Percentiles rank a stretch among this genome's conserved stretches.
Conservation (phyloP, 176 grass and related monocot genomes). For the Zoysia japonica region DNA sequence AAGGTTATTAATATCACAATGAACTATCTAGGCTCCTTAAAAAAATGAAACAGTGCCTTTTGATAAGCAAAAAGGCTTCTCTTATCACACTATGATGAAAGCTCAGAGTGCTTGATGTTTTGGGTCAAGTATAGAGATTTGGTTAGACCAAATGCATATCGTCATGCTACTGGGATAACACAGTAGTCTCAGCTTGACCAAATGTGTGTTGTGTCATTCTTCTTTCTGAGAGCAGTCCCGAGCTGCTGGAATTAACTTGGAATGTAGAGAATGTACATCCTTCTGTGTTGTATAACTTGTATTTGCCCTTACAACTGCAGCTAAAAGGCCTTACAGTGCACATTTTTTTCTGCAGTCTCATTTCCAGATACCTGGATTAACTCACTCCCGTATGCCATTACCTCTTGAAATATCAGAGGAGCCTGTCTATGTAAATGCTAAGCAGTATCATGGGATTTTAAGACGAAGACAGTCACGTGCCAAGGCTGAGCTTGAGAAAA, state of each 20-base stretch:
- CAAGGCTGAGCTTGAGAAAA: conserved; percentile 91
- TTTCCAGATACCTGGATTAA: conserved; percentile 63
- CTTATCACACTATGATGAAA: background rate
- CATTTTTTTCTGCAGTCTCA: conserved; percentile 53
- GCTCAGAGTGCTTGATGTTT: background rate
- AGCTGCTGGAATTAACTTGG: background rate
- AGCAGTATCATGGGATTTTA: conserved; percentile 94
- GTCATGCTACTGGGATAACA: background rate
- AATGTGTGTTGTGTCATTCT: background rate
- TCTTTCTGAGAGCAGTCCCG: background rate
- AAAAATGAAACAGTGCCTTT: background rate
- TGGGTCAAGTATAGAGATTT: background rate
- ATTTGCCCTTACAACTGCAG: background rate
- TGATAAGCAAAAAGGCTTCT: background rate
- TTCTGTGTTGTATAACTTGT: background rate
- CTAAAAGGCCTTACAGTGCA: background rate
- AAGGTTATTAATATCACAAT: background rate
- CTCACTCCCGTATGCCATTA: conserved; percentile 74
- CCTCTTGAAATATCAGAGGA: conserved; percentile 88
- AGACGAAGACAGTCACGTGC: conserved; percentile 83
- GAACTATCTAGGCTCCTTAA: background rate
- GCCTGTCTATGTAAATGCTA: conserved; percentile 97
- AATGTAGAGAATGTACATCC: background rate
- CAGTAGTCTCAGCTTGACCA: background rate
- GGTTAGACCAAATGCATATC: background rate